Evolutionary conservation across 331 rosid genomes (phyloP).

Genomic region (Phaseolus coccineus): DNA sequence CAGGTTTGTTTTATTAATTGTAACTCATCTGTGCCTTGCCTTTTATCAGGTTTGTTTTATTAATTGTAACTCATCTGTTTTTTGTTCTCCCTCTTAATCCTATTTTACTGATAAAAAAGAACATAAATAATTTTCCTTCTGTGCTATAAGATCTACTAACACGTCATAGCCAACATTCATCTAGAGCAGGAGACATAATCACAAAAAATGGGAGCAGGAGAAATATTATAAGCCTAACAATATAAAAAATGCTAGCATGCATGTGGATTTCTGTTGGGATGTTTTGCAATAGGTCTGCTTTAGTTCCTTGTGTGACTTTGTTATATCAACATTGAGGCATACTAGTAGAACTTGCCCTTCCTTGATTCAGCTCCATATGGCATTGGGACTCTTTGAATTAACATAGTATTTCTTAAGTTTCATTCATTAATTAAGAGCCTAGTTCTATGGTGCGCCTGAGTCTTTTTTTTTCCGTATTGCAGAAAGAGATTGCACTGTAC

Average conservation of each 20-base stretch:
- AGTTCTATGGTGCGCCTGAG: conserved; percentile 39
- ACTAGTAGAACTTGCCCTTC: background rate
- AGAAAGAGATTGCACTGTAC: conserved; percentile 97
- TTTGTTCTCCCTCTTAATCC: background rate
- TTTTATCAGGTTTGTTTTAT: conserved; percentile 77
- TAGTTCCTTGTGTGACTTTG: conserved; percentile 11
- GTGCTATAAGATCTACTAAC: background rate
- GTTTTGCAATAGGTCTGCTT: conserved; percentile 8
- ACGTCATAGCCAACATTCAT: background rate
- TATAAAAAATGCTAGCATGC: conserved; percentile 38
- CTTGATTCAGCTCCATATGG: conserved; percentile 10
- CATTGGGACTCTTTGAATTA: conserved; percentile 3
- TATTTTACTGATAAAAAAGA: background rate
- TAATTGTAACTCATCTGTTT: conserved; percentile 24
- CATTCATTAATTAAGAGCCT: conserved; percentile 27
- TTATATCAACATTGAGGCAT: conserved; percentile 24
- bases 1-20: conserved; percentile 65
- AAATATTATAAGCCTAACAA: conserved; percentile 26
- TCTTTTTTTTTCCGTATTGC: conserved; percentile 50
- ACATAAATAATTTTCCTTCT: conserved; percentile 8
- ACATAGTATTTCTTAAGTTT: background rate
- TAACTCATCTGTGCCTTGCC: conserved; percentile 31
- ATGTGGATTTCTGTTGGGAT: conserved; percentile 26
- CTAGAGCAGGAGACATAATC: conserved; percentile 25
- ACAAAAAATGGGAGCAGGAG: background rate